Evolutionary conservation across 108 stramenopile species (phyloP), one percentile per base, ranked within the genome.

Genomic region (Nitzschia inconspicua): DNA sequence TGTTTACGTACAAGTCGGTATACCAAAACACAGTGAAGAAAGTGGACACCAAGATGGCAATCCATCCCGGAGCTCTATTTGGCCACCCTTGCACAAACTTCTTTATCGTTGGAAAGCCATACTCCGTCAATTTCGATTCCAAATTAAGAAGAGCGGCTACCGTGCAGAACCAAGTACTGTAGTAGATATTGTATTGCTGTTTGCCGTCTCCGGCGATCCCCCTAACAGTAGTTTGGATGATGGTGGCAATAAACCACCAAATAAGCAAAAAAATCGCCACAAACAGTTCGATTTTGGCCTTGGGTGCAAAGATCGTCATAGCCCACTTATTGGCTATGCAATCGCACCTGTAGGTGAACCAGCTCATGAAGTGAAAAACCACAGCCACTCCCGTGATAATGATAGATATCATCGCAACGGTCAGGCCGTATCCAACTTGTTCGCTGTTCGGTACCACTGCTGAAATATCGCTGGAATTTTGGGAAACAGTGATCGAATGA

Each of bases 171-270:
- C 89, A 90, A 3, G 67, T 67, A 14, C 57, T 61, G 46, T 71
- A 90, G 43, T 90, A 90, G 3, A 90, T 48, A 37, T 84, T 84
- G 72, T 72, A 86, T 49, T 86, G 81, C 19, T 66, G 81, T 49
- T 76, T 85, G 3, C 81, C 84, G 32, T 86, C 80, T 8, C 89
- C 89, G n/a, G 85, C 85, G 23, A 83, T 73, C 0, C 88, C 88
- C 16, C 57, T 29, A 11, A 82, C 70, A 2, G 69, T 52, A 1
- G 89, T 90, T 49, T 83, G 76, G 16, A 85, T 72, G 62, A 83
- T 77, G 6, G 73, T 61, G 3, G 79, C 82, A 3, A 85, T 44
- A 25, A 78, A 55, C 89, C 89, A 90, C 78, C 85, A 74, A 5
- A 86, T 14, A 0, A 85, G 47, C 51, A 89, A 57, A 40, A 79